phyloP scores from a whole-genome alignment of 768 basidiomycete species.

The Agaricus subrufescens region DNA sequence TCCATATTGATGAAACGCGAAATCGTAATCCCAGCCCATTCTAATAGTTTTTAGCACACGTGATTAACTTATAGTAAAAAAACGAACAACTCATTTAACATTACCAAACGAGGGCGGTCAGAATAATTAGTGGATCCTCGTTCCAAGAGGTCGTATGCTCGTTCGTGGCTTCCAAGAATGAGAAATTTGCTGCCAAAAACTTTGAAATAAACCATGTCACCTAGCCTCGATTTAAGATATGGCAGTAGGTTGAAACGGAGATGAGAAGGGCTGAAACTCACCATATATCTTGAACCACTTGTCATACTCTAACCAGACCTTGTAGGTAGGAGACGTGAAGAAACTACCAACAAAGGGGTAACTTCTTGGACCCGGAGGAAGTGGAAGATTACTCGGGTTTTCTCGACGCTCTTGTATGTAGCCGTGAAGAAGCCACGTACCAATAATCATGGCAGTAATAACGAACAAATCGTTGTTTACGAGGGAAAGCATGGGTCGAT shows the following conservation, averaged over 20 bases:
- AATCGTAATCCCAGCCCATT: conserved; percentile 4
- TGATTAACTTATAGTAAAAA: not conserved
- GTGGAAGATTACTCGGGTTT: not conserved
- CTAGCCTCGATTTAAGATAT: not conserved
- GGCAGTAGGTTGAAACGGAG: too few species aligned
- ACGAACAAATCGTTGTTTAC: not conserved
- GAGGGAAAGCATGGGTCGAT: not conserved
- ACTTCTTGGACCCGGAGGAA: conserved; percentile 7
- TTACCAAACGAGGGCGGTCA: not conserved
- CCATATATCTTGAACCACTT: conserved; percentile 7
- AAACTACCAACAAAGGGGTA: conserved; percentile 9
- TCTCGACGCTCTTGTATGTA: not conserved
- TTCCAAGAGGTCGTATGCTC: conserved; percentile 1
- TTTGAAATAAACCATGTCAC: conserved; percentile 12
- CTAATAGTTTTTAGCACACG: not conserved
- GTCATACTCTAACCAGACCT: conserved; percentile 9
- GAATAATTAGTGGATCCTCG: conserved; percentile 4
- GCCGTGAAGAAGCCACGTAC: not conserved
- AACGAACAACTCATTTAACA: conserved; percentile 5
- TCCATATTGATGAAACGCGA: conserved; percentile 4
- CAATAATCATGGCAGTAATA: not conserved
- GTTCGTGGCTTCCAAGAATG: not conserved
- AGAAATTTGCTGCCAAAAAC: conserved; percentile 10
- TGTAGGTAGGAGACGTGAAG: not conserved
- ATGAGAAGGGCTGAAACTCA: not conserved